Conservation (phyloP, 805 yeast species). For the Sugiyamaella qingdaonensis region DNA sequence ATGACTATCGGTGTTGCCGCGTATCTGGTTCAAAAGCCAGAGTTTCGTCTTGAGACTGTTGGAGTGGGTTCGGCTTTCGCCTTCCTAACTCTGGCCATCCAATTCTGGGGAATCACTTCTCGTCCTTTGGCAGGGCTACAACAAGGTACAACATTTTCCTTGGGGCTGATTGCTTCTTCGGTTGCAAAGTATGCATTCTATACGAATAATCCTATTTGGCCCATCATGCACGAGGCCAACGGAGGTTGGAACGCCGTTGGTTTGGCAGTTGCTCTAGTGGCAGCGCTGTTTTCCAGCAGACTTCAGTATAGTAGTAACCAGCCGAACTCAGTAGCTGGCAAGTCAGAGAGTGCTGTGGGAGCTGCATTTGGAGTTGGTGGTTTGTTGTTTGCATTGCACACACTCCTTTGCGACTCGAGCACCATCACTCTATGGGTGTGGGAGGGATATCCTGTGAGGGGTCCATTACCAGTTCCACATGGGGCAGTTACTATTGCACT, state of each 20-base stretch:
- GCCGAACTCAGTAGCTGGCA: conserved; percentile 23
- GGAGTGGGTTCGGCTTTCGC: conserved; percentile 66
- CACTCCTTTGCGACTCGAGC: conserved; percentile 77
- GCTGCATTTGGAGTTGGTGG: conserved; percentile 75
- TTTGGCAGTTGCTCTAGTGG: conserved; percentile 54
- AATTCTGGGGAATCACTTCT: conserved; percentile 40
- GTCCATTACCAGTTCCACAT: conserved; percentile 85
- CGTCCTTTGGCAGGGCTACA: conserved; percentile 34
- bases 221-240: conserved; percentile 76
- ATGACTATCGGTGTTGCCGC: conserved; percentile 72
- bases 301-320: conserved; percentile 18
- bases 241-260: conserved; percentile 85
- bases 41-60: conserved; percentile 57
- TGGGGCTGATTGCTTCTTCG: conserved; percentile 73
- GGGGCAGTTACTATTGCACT: conserved; percentile 62
- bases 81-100: conserved; percentile 54
- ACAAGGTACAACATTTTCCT: conserved; percentile 52
- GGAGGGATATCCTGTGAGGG: conserved; percentile 86
- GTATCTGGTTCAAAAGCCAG: conserved; percentile 64
- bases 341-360: conserved; percentile 32
- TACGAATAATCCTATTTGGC: conserved; percentile 95
- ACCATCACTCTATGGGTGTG: conserved; percentile 92
- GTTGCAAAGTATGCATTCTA: conserved; percentile 69
- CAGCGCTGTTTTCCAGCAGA: conserved; percentile 60
- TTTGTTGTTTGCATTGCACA: conserved; percentile 63